These are phyloP conservation scores for Russula foetens DNA, from an alignment of 768 basidiomycete species.

Conservation along the genomic window DNA sequence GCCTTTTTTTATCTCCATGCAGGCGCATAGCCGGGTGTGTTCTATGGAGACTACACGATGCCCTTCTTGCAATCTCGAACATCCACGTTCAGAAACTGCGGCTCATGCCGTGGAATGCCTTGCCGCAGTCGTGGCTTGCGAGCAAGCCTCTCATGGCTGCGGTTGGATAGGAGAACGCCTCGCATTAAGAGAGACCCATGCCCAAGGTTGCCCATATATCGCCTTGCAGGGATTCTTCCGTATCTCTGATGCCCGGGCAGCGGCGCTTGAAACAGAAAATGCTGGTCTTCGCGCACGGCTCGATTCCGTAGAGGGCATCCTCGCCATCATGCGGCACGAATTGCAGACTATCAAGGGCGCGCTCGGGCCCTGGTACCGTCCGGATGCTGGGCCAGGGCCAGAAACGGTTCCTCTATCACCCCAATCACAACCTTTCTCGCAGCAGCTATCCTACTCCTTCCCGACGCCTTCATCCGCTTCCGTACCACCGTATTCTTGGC, in stretches of 20 bases:
- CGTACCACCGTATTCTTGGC: background rate
- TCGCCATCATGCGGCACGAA: constrained; percentile 47
- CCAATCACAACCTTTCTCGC: background rate
- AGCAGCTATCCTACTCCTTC: background rate
- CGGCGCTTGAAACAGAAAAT: constrained; percentile 56
- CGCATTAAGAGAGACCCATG: constrained; percentile 31
- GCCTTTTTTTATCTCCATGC: background rate
- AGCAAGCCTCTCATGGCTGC: constrained; percentile 45
- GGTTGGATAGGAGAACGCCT: constrained; percentile 42
- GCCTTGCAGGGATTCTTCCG: constrained; percentile 52
- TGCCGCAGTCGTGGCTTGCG: constrained; percentile 33
- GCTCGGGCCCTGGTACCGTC: constrained; percentile 58
- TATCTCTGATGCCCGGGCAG: constrained; percentile 27
- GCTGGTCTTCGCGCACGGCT: constrained; percentile 49
- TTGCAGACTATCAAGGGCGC: constrained; percentile 45
- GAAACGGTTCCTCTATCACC: background rate
- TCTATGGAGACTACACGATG: constrained; percentile 32
- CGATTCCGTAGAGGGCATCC: constrained; percentile 47
- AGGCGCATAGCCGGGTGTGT: constrained; percentile 33
- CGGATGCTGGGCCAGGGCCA: constrained; percentile 22
- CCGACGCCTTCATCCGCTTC: background rate
- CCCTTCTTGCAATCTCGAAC: constrained; percentile 32
- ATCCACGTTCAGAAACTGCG: constrained; percentile 29
- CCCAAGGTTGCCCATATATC: constrained; percentile 46
- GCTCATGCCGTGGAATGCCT: constrained; percentile 35